Conservation (phyloP, 2,329 filamentous ascomycete species). For the Purpureocillium takamizusanense region DNA sequence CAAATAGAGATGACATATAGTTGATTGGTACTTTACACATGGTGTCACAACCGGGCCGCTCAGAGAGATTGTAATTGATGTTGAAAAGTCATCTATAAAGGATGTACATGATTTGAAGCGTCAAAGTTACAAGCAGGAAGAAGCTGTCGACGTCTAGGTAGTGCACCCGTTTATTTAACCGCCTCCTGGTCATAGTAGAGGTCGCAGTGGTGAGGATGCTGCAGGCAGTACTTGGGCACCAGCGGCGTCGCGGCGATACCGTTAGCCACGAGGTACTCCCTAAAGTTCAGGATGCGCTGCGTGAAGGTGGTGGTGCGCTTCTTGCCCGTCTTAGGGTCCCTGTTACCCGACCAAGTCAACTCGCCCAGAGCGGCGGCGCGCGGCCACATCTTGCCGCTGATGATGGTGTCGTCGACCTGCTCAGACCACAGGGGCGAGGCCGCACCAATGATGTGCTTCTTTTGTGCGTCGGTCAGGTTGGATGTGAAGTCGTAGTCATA, state of each 20-base stretch:
- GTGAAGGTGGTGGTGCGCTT: constrained; percentile 30
- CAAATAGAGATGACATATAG: no score
- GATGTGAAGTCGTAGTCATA: constrained; percentile 48
- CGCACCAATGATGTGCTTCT: constrained; percentile 40
- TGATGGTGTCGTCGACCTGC: constrained; percentile 42
- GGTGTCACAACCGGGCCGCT: no score
- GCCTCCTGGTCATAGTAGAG: constrained; percentile 40
- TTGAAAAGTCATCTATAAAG: no score
- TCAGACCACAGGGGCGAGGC: constrained; percentile 44
- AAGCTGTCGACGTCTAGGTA: no score
- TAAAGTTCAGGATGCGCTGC: constrained; percentile 48
- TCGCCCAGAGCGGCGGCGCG: constrained; percentile 47
- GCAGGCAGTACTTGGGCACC: constrained; percentile 48
- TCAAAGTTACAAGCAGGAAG: no score
- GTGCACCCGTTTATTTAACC: constrained; percentile 6
- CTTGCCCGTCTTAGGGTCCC: constrained; percentile 30
- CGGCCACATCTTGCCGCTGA: constrained; percentile 45
- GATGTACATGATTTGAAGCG: no score
- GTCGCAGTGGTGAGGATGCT: constrained; percentile 50
- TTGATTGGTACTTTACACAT: no score
- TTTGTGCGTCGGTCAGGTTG: constrained; percentile 35
- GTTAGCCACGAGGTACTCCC: constrained; percentile 48
- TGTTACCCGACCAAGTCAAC: constrained; percentile 46
- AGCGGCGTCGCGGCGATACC: constrained; percentile 39
- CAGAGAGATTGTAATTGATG: no score